Conservation (phyloP, 2,329 filamentous ascomycete species). For the Coccinonectria pachysandricola region DNA sequence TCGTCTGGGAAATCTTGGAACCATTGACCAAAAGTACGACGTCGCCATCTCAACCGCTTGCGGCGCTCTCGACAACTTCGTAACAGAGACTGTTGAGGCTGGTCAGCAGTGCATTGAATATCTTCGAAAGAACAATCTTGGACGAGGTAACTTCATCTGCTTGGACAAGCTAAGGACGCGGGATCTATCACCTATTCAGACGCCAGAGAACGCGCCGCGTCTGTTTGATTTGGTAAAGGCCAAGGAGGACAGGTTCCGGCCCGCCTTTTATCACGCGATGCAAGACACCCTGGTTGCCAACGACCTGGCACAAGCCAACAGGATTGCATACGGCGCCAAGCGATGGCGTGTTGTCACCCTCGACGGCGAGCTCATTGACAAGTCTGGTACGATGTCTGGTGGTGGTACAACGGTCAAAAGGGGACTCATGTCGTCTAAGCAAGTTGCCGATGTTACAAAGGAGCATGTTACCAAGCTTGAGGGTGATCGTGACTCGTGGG, state of each 20-base stretch:
- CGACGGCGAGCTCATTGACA: conserved; percentile 91
- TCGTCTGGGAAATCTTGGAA: conserved; percentile 83
- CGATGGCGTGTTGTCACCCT: conserved; percentile 95
- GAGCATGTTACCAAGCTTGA: conserved; percentile 86
- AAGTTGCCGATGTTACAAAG: conserved; percentile 74
- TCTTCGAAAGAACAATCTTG: conserved; percentile 91
- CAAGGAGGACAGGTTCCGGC: conserved; percentile 75
- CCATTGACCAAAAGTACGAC: conserved; percentile 89
- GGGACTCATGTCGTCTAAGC: conserved; percentile 94
- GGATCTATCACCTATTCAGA: conserved; percentile 70
- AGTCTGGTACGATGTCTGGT: conserved; percentile 97
- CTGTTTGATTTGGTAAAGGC: conserved; percentile 87
- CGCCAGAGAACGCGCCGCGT: conserved; percentile 83
- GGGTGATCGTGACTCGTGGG: conserved; percentile 72
- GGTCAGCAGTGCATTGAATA: conserved; percentile 98
- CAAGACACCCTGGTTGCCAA: conserved; percentile 91
- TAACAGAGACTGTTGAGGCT: conserved; percentile 90
- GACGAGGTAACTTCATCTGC: conserved; percentile 93
- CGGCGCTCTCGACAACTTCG: conserved; percentile 83
- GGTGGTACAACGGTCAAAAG: conserved; percentile 84
- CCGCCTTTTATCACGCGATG: conserved; percentile 91
- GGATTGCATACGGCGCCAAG: conserved; percentile 88
- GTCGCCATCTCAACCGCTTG: conserved; percentile 98
- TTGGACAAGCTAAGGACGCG: conserved; percentile 75
- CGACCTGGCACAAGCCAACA: conserved; percentile 90